phyloP scores from a whole-genome alignment of 257 asterid genomes.

The Gentiana macrophylla region DNA sequence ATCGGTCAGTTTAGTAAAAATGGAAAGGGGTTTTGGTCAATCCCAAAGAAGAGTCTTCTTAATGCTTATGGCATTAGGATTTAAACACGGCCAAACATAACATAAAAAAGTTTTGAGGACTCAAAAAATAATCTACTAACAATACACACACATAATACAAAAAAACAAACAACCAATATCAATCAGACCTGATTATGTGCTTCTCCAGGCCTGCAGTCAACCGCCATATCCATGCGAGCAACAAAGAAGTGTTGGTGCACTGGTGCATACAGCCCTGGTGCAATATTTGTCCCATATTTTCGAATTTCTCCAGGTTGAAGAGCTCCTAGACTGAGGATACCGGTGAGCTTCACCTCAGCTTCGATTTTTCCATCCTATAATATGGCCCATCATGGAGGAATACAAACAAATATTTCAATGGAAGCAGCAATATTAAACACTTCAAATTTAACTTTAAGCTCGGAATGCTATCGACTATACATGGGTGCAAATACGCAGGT shows the following conservation, averaged over 20 bases:
- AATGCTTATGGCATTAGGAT: no score
- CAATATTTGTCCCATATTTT: conserved; percentile 27
- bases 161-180: no score
- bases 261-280: conserved; percentile 29
- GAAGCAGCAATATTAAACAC: conserved; percentile 1
- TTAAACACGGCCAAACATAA: no score
- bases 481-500: no score
- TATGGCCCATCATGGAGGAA: conserved; percentile 6
- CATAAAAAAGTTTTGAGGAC: no score
- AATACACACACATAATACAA: no score
- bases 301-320: conserved; percentile 31
- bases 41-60: no score
- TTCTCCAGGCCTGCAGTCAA: conserved; percentile 29
- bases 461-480: no score
- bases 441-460: no score
- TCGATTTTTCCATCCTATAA: conserved; percentile 25
- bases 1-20: no score
- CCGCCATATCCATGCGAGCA: conserved; percentile 32
- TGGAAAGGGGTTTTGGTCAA: no score
- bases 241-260: conserved; percentile 29
- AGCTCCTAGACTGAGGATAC: conserved; percentile 33
- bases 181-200: conserved; percentile 16
- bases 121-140: no score
- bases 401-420: not conserved
- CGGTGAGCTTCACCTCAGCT: conserved; percentile 26